A percentile compares a stretch with the other conserved stretches of the same genome.
Conservation (phyloP, 768 basidiomycete genomes). For the Pleurotus salmoneostramineus region DNA sequence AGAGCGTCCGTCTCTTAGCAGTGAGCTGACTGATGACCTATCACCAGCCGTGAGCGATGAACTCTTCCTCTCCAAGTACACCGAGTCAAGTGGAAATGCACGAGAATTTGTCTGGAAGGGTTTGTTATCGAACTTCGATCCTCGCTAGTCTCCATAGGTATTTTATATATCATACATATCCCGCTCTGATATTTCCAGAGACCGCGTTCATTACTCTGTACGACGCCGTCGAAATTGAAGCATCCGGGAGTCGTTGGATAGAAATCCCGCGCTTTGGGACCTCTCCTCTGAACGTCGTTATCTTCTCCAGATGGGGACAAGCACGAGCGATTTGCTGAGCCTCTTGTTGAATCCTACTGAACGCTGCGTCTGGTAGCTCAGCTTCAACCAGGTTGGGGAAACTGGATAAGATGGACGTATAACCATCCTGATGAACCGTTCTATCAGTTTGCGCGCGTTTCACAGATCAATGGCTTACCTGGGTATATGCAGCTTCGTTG, state of each 20-base stretch:
- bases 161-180: too few species aligned
- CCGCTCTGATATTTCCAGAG: too few species aligned
- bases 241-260: not conserved
- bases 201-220: too few species aligned
- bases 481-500: not conserved
- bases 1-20: too few species aligned
- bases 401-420: not conserved
- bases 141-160: not conserved
- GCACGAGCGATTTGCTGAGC: not conserved
- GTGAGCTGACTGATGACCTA: too few species aligned
- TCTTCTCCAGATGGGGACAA: not conserved
- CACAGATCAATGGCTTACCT: too few species aligned
- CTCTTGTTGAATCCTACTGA: not conserved
- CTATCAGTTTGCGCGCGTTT: not conserved
- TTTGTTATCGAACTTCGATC: slow-evolving; percentile 30
- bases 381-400: not conserved
- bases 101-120: slow-evolving; percentile 75
- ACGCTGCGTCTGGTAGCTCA: not conserved
- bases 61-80: slow-evolving; percentile 74
- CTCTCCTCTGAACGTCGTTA: not conserved
- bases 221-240: not conserved
- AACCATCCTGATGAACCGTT: not conserved
- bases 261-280: not conserved
- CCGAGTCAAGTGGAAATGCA: slow-evolving; percentile 75
- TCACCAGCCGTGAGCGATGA: slow-evolving; percentile 49